phyloP scores from a whole-genome alignment of 441 rosid species.

The Capsella rubella region DNA sequence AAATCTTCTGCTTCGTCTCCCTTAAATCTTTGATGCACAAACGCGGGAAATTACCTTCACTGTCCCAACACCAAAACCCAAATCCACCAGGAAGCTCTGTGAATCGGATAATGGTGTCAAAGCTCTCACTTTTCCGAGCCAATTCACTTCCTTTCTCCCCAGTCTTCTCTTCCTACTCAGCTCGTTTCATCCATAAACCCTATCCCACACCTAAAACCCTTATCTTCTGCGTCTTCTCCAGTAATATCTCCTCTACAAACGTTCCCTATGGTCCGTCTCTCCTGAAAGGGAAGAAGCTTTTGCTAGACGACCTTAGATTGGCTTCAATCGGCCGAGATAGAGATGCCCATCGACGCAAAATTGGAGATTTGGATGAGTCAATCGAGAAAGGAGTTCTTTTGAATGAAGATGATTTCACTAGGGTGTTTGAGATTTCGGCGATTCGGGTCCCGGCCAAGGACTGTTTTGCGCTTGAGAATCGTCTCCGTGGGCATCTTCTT shows the following conservation, averaged over 20 bases:
- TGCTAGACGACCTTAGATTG: slow-evolving; percentile 11
- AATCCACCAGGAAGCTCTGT: not conserved
- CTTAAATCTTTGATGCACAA: slow-evolving; percentile 26
- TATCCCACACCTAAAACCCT: slow-evolving; percentile 39
- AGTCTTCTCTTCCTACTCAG: slow-evolving; percentile 41
- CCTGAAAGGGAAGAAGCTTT: slow-evolving; percentile 62
- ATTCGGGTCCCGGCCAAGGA: slow-evolving; percentile 77
- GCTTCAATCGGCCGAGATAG: slow-evolving; percentile 20
- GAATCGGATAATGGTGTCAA: slow-evolving; percentile 49
- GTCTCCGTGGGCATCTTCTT: slow-evolving; percentile 90
- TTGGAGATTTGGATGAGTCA: slow-evolving; percentile 34
- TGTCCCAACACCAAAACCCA: not conserved
- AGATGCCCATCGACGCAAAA: slow-evolving; percentile 37
- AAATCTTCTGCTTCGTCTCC: not conserved
- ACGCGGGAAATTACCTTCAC: slow-evolving; percentile 39
- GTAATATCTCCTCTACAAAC: slow-evolving; percentile 31
- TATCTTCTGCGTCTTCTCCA: slow-evolving; percentile 50
- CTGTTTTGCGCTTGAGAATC: slow-evolving; percentile 74
- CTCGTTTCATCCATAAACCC: slow-evolving; percentile 42
- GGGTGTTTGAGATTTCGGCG: slow-evolving; percentile 72
- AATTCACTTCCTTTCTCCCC: slow-evolving; percentile 48
- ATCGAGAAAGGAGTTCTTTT: slow-evolving; percentile 39
- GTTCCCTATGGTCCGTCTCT: slow-evolving; percentile 79
- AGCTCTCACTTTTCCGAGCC: slow-evolving; percentile 50
- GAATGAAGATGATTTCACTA: slow-evolving; percentile 63